Conservation (phyloP, 768 basidiomycete species). For the Tulasnella calospora region DNA sequence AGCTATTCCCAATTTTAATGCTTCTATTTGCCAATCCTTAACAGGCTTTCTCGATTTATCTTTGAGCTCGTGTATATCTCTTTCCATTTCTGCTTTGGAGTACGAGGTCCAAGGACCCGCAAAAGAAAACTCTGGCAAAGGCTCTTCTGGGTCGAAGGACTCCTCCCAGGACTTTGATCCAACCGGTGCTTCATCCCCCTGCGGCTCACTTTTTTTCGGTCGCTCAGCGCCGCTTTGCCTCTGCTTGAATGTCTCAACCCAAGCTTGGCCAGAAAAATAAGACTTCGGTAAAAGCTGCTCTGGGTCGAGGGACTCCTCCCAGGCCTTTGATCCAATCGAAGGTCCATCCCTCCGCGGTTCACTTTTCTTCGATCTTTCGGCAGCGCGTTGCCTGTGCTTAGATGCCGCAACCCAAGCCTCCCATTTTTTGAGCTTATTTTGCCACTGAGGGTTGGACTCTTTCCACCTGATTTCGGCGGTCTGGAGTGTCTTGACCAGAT, state of each 20-base stretch:
- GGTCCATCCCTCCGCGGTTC: constrained; percentile 35
- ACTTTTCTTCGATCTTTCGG: constrained; percentile 41
- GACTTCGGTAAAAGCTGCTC: constrained; percentile 54
- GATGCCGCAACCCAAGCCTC: constrained; percentile 46
- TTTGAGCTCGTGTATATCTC: constrained; percentile 44
- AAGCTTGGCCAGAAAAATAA: constrained; percentile 53
- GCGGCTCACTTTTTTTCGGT: constrained; percentile 39
- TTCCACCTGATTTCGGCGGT: constrained; percentile 51
- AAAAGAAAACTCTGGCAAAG: constrained; percentile 58
- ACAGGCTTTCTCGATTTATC: constrained; percentile 27
- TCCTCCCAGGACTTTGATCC: constrained; percentile 43
- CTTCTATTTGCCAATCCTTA: constrained; percentile 45
- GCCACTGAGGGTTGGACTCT: constrained; percentile 45
- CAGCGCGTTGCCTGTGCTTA: constrained; percentile 47
- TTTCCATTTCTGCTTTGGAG: constrained; percentile 49
- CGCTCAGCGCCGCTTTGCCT: constrained; percentile 45
- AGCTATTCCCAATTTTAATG: constrained; percentile 56
- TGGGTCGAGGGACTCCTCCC: constrained; percentile 52
- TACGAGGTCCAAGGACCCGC: constrained; percentile 38
- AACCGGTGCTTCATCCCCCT: constrained; percentile 32
- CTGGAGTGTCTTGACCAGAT: constrained; percentile 40
- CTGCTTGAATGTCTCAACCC: constrained; percentile 47
- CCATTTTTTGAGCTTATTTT: constrained; percentile 48
- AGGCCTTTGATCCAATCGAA: constrained; percentile 37
- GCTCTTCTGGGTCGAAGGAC: constrained; percentile 54